These are phyloP conservation scores for Phytophthora aleatoria DNA, from an alignment of 352 stramenopile genomes.

Conservation along the genomic window DNA sequence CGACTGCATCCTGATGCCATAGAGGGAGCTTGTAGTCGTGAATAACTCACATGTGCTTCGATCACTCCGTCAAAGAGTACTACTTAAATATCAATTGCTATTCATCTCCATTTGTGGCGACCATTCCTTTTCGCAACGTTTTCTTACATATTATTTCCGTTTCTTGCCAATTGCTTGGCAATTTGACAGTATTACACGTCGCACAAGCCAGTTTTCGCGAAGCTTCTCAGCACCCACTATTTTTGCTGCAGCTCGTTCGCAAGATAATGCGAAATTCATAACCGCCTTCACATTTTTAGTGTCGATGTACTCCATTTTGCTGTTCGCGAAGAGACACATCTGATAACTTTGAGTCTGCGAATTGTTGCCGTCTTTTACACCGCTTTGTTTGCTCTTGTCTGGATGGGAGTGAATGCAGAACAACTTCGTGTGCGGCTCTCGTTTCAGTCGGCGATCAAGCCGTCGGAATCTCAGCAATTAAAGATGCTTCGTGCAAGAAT, in stretches of 20 bases:
- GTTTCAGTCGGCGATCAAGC: conserved; percentile 25
- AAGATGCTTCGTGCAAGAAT: conserved; percentile 28
- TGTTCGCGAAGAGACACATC: conserved; percentile 1
- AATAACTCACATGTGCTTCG: neutral
- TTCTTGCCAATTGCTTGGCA: no score
- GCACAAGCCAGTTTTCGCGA: no score
- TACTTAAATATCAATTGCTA: conserved; percentile 25
- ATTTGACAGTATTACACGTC: no score
- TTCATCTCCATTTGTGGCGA: conserved; percentile 1
- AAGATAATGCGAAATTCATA: no score
- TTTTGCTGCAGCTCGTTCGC: no score
- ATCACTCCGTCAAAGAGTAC: conserved; percentile 28
- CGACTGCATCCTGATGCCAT: neutral
- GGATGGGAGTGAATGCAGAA: neutral
- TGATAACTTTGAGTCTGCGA: neutral
- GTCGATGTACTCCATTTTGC: no score
- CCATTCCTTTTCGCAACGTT: no score
- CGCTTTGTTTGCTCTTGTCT: conserved; percentile 6
- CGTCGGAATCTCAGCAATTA: conserved; percentile 34
- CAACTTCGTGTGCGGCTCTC: conserved; percentile 13
- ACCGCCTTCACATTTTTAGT: no score
- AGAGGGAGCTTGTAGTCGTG: conserved; percentile 5
- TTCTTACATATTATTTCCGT: no score
- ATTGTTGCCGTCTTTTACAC: conserved; percentile 8
- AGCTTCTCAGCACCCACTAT: no score